Conservation (phyloP, 176 grass and related monocot genomes). For the Rhynchospora pubera region DNA sequence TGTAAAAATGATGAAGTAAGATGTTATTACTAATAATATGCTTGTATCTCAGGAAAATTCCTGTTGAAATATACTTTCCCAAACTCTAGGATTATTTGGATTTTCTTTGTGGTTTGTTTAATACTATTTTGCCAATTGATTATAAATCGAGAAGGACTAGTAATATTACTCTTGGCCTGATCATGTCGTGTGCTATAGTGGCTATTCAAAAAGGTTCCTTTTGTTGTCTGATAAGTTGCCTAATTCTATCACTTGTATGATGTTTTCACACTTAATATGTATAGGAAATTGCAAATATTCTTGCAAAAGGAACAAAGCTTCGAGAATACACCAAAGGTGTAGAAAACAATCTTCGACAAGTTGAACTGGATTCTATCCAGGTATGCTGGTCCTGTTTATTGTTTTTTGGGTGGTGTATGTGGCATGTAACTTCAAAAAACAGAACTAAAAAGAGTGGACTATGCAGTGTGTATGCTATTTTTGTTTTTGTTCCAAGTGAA, state of each 20-base stretch:
- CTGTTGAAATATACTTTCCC: neutral
- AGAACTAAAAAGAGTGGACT: neutral
- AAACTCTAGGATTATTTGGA: neutral
- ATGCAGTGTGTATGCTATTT: neutral
- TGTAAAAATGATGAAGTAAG: slow-evolving; percentile 77
- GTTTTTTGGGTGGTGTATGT: neutral
- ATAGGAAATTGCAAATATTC: slow-evolving; percentile 88
- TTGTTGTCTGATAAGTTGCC: neutral
- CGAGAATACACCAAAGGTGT: slow-evolving; percentile 96
- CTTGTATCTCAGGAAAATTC: neutral
- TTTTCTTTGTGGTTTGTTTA: neutral
- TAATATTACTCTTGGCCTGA: neutral
- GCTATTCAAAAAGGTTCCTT: neutral
- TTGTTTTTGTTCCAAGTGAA: neutral
- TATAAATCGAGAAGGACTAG: neutral
- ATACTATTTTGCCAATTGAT: neutral
- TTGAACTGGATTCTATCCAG: slow-evolving; percentile 97
- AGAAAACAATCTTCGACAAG: slow-evolving; percentile 79
- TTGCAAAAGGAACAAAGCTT: slow-evolving; percentile 82
- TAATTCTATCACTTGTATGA: neutral
- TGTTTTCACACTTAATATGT: neutral
- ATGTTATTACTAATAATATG: neutral
- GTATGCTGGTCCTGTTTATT: slow-evolving; percentile 28
- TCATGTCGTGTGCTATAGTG: neutral
- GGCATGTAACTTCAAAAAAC: neutral